Evolutionary conservation across 2,329 filamentous ascomycete genomes (phyloP), one percentile per base, ranked within the genome.

Genomic region (Aspergillus felis): DNA sequence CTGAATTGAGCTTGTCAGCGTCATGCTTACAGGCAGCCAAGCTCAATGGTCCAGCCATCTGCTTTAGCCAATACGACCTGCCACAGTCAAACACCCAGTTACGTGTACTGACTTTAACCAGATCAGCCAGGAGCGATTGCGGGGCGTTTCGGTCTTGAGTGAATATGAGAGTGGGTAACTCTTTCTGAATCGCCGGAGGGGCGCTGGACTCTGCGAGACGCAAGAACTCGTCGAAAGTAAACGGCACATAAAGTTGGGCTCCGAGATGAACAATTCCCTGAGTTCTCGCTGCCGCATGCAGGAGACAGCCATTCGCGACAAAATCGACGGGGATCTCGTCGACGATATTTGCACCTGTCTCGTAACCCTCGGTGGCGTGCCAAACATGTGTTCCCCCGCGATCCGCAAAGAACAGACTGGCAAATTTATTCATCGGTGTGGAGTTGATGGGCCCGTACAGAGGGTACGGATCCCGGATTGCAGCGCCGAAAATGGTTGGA

Each of bases 241-340:
- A 54, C 3, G 58, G 61, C 22, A 69, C 59, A 42, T 71, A 72
- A 3, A 72, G 57, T 46, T 70, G 62, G 1, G 70, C 64, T 27
- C 68, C 68, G 9, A 70, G 29, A 22, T 72, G 69, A 3, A 72
- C 65, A 20, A 70, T 66, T 0, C 70, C 70, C 2, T 56, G 67
- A 9, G 69, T 71, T 8, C 61, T 63, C 12, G 67, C 67, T 6
- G 68, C 69, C 1, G 67, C 66, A 29, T 72, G 70, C 8, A 71
- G 42, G 14, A 72, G 61, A 59, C 68, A 69, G 1, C 67, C 65
- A 49, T 71, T 72, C 28, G 70, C 69, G 17, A 72, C 70, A 29
- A 72, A 67, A 44, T 72, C 70, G 3, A 72, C 70, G 0, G 70
- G 70, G 2, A 71, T 67, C 54, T 72, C 70, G 35, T 72, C 70